Percentiles rank a stretch among this genome's conserved stretches.
phyloP scores from a whole-genome alignment of 225 moss, liverwort and hornwort species.

The Marchantia polymorpha region DNA sequence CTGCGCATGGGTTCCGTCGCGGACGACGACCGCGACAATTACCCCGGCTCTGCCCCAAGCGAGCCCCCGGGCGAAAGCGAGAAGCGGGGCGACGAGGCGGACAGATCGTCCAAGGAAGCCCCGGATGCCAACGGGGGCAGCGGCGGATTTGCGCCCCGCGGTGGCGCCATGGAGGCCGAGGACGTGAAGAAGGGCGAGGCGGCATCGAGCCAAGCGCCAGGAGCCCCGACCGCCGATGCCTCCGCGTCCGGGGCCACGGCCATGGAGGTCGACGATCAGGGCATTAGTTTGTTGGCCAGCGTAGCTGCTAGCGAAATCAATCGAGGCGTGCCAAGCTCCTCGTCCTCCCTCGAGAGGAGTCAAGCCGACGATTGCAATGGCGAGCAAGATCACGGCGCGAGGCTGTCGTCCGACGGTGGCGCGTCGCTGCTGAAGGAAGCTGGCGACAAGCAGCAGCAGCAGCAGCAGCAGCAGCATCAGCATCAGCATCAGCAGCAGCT shows the following conservation, averaged over 20 bases:
- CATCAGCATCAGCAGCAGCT: too few relatives aligned
- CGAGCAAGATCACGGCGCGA: conserved; percentile 23
- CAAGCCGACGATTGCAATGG: conserved; percentile 31
- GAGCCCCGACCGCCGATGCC: conserved; percentile 35
- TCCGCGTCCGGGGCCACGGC: conserved; percentile 43
- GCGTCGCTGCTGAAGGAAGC: conserved; percentile 22
- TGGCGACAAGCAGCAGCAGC: conserved; percentile 39
- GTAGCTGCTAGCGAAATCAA: conserved; percentile 76
- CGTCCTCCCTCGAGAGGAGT: conserved; percentile 26
- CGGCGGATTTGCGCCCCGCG: conserved; percentile 12
- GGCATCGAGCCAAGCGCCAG: conserved; percentile 16
- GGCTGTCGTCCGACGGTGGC: conserved; percentile 21
- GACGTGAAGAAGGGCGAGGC: conserved; percentile 30
- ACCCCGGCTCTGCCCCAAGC: not conserved
- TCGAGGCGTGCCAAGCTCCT: conserved; percentile 17
- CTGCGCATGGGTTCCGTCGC: conserved; percentile 14
- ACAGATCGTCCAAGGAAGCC: conserved; percentile 16
- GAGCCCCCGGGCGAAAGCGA: conserved; percentile 28
- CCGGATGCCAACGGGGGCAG: conserved; percentile 11
- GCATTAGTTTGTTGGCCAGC: conserved; percentile 83
- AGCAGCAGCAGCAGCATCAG: too few relatives aligned
- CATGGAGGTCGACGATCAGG: conserved; percentile 72
- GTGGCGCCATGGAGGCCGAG: conserved; percentile 11
- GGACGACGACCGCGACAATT: conserved; percentile 39
- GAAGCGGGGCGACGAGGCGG: conserved; percentile 35